Conservation (phyloP, 139 green algal species). For the Haematococcus sp. region DNA sequence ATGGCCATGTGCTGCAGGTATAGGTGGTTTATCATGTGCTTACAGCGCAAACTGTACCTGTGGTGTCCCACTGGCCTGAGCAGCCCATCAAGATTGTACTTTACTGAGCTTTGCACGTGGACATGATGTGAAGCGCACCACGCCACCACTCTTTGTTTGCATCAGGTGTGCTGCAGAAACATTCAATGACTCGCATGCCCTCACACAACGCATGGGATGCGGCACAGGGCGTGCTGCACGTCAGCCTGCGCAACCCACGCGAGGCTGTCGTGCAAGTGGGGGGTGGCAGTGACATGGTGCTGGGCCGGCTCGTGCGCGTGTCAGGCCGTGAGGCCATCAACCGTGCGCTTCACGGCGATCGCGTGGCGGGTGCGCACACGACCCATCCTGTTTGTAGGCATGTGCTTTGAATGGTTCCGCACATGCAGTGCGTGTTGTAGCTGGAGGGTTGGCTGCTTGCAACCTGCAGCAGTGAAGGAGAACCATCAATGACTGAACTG, state of each 20-base stretch:
- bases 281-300: constrained; percentile 6
- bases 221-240: constrained; percentile 32
- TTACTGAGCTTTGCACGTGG: too few species aligned
- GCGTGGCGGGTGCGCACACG: constrained; percentile 23
- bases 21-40: neutral
- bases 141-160: neutral
- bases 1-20: constrained; percentile 25
- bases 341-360: constrained; percentile 51
- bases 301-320: constrained; percentile 34
- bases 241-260: constrained; percentile 18
- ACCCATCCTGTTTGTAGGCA: neutral
- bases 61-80: too few species aligned
- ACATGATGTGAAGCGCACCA: neutral
- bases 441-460: too few species aligned
- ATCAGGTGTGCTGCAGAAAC: neutral
- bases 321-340: constrained; percentile 36
- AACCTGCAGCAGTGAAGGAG: too few species aligned
- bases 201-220: neutral
- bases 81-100: too few species aligned
- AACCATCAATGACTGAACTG: too few species aligned
- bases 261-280: constrained; percentile 38
- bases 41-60: too few species aligned
- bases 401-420: too few species aligned
- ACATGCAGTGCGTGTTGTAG: too few species aligned
- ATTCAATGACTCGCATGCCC: neutral